Evolutionary conservation across 768 basidiomycete genomes (phyloP).

Genomic region (Chalciporus sphaerocephalus): DNA sequence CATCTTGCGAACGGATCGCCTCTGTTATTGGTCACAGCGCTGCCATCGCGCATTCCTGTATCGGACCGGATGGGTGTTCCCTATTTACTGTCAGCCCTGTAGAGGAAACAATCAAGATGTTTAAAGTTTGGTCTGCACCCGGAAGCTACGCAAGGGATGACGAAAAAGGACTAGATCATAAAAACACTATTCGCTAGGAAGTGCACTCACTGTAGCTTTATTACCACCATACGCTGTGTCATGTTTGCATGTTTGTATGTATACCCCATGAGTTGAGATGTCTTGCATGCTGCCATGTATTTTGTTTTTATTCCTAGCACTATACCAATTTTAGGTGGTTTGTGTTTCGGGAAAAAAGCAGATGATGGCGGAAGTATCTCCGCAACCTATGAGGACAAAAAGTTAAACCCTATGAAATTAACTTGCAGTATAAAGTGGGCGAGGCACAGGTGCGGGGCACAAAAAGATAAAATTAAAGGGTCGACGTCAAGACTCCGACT

Average conservation of each 20-base stretch:
- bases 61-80: conserved; percentile 58
- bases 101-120: conserved; percentile 71
- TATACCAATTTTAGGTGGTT: conserved; percentile 5
- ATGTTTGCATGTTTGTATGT: no score
- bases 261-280: conserved; percentile 9
- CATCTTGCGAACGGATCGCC: conserved; percentile 46
- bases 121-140: conserved; percentile 54
- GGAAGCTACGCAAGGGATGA: conserved; percentile 16
- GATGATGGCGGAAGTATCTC: background rate
- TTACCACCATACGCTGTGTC: background rate
- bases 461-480: background rate
- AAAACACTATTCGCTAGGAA: conserved; percentile 25
- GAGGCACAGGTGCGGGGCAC: background rate
- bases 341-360: background rate
- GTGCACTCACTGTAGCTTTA: conserved; percentile 1
- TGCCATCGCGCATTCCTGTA: conserved; percentile 55
- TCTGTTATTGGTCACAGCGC: conserved; percentile 54
- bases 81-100: conserved; percentile 60
- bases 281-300: conserved; percentile 9
- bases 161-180: conserved; percentile 20
- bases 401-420: background rate
- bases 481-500: background rate
- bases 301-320: conserved; percentile 7
- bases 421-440: background rate
- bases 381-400: no score